phyloP scores from a whole-genome alignment of 176 grass and related monocot genomes.

The Coix lacrymajobi region DNA sequence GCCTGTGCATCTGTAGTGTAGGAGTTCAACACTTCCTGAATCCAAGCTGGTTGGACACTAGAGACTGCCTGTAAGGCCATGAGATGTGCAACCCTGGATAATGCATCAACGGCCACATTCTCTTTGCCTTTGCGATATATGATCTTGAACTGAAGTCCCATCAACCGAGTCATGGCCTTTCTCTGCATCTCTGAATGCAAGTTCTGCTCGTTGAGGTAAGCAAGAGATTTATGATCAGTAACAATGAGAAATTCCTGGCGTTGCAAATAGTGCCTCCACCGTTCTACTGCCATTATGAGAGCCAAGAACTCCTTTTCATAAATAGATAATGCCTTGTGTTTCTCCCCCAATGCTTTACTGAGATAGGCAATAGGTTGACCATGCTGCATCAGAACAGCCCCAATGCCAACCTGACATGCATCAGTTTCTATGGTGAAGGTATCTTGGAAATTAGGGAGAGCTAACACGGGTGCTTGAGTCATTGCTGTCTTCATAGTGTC shows the following conservation, averaged over 20 bases:
- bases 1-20: neutral
- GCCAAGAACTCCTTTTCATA: neutral
- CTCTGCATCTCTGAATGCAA: neutral
- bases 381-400: no score
- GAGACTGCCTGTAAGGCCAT: neutral
- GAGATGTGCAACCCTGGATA: neutral
- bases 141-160: neutral
- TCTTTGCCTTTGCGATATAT: neutral
- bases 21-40: neutral
- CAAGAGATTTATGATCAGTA: neutral
- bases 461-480: no score
- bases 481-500: accelerated
- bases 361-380: no score
- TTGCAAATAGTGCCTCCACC: neutral
- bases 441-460: no score
- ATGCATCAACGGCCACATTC: neutral
- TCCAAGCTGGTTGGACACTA: neutral
- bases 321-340: no score
- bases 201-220: neutral
- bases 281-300: neutral
- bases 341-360: no score
- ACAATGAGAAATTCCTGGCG: neutral
- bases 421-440: no score
- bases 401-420: no score
- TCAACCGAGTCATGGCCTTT: neutral